Evolutionary conservation across 2,329 filamentous ascomycete genomes (phyloP), one percentile per base, ranked within the genome.

Genomic region (Proliferodiscus dingleyae): DNA sequence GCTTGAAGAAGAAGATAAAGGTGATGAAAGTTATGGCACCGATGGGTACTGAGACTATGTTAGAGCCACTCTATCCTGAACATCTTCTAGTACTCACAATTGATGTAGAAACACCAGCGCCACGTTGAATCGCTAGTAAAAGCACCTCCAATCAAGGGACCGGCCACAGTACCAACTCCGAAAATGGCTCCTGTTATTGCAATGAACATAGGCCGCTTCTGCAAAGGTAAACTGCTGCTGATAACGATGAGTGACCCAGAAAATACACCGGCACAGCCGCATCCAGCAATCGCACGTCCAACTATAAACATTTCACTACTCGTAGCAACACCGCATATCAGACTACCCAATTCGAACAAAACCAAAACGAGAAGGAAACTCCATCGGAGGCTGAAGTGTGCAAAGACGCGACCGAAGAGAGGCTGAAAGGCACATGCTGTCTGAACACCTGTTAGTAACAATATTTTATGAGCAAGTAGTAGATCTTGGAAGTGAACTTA

Each of bases 61-160:
- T n/a, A n/a, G n/a, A n/a, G n/a, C n/a, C n/a, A n/a, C n/a, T n/a
- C n/a, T n/a, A n/a, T n/a, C n/a, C n/a, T n/a, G n/a, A n/a, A n/a
- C n/a, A n/a, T n/a, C n/a, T n/a, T n/a, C n/a, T n/a, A n/a, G n/a
- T n/a, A n/a, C n/a, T n/a, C n/a, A n/a, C n/a, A n/a, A 39, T 70
- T 71, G 50, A 55, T 56, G 39, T 52, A 57, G 44, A 57, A 57
- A 45, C 58, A 61, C 59, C 59, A 61, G 36, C 57, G 44, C 59
- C 57, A 61, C 52, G 46, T 61, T 49, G 47, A n/a, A 5, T 39
- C 15, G 15, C 15, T 18, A 13, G 65, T 70, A 43, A 68, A 69
- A 8, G 61, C 66, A 15, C 68, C 69, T 23, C 69, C 61, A 9
- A 64, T 41, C 4, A 61, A 21, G 1, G 58, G 57, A 36, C 57